Base-by-base conservation (phyloP, 495 filamentous ascomycete genomes). In the Trichoderma gamsii region DNA sequence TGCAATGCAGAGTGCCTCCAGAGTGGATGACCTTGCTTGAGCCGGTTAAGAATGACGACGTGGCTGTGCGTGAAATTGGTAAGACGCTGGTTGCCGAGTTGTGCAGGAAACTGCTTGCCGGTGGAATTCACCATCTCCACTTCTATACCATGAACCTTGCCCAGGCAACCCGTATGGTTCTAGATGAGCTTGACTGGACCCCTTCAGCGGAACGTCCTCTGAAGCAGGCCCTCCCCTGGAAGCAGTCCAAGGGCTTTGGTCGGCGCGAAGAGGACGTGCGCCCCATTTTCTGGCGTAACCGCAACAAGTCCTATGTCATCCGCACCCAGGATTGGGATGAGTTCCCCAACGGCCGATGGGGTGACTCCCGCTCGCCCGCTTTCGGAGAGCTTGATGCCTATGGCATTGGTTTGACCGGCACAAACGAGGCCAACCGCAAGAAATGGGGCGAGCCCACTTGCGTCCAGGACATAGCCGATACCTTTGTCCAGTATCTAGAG, bases 91-190 rank as follows among this genome's bases (percentile, higher is more conserved):
- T 99, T n/a, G 92, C 93, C 41, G 88, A 96, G 67, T 88, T 99
- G 87, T 98, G 96, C 76, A 86, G 88, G 56, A 89, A 88, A 77
- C 87, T 98, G 59, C 79, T 97, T 64, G 83, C 86, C 49, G 86
- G 87, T 21, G 95, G 94, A 21, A 91, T 97, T 71, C 84, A 87
- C 70, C 92, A 97, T 71, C 78, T 99, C 69, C 96, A 99, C 78
- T 99, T 99, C 79, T 99, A 99, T 78, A 99, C 96, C 64, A 99
- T 99, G 96, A 99, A 99, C 79, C 83, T 99, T 15, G 94, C 92
- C 7, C 92, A 96, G 75, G 91, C 95, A 25, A 97, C 95, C 11
- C 90, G 89, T 69, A 92, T 97, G 86, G 89, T 97, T 41, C 84
- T 99, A 29, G 92, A 98, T 71, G 93, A 97, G 75, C 80, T 99